Evolutionary conservation across 805 yeast species (phyloP).

Genomic region (Zygoascus bituminiphila): DNA sequence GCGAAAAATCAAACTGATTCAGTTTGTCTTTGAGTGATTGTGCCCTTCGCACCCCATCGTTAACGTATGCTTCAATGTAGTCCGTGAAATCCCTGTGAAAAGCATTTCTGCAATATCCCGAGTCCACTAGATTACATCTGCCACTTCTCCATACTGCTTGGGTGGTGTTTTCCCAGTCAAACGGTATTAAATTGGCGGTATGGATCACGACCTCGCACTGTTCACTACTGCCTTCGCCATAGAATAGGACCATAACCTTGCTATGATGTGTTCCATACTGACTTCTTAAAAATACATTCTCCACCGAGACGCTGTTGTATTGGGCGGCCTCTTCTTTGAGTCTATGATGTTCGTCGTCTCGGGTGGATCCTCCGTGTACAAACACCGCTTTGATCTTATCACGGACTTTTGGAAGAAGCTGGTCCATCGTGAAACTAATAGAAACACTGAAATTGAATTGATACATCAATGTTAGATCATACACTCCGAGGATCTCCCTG

Average conservation of each 20-base stretch:
- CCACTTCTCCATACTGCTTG: conserved; percentile 29
- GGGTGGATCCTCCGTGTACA: conserved; percentile 17
- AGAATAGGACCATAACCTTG: conserved; percentile 27
- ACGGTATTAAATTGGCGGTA: conserved; percentile 27
- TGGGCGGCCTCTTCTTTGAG: conserved; percentile 4
- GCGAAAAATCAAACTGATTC: conserved; percentile 21
- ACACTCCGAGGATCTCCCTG: conserved; percentile 19
- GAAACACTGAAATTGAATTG: conserved; percentile 28
- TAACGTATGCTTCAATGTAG: conserved; percentile 21
- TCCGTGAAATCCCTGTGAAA: conserved; percentile 23
- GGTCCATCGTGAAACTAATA: conserved; percentile 20
- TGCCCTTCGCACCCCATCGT: conserved; percentile 3
- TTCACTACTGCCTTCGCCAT: conserved; percentile 5
- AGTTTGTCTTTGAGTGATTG: conserved; percentile 14
- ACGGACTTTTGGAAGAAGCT: conserved; percentile 14
- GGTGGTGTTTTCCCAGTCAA: conserved; percentile 28
- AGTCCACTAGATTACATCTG: conserved; percentile 6
- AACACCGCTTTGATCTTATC: conserved; percentile 12
- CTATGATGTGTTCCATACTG: conserved; percentile 28
- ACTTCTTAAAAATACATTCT: conserved; percentile 15
- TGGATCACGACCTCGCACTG: conserved; percentile 24
- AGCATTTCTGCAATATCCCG: not conserved
- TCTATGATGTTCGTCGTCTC: conserved; percentile 3
- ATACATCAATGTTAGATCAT: conserved; percentile 21
- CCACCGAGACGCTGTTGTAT: conserved; percentile 16